phyloP scores from a whole-genome alignment of 2,329 filamentous ascomycete species.

The Boeremia lycopersici region DNA sequence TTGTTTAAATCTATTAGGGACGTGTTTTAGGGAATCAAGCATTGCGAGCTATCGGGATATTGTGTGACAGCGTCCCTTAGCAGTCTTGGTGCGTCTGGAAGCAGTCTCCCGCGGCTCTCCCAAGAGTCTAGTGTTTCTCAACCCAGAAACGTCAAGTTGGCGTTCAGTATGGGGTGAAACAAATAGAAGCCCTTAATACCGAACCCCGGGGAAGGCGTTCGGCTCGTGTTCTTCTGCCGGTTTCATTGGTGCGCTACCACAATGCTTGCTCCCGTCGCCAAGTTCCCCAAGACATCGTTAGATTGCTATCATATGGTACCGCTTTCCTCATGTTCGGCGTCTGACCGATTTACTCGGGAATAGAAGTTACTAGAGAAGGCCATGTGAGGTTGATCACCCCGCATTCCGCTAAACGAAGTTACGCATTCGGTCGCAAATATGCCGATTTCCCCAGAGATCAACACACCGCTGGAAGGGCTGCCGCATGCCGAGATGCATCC shows the following conservation, averaged over 20 bases:
- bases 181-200: constrained; percentile 5
- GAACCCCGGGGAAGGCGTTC: neutral
- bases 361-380: neutral
- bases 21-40: neutral
- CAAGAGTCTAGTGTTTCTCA: constrained; percentile 2
- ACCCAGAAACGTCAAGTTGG: constrained; percentile 1
- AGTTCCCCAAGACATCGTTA: constrained; percentile 12
- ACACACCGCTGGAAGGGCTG: neutral
- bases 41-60: neutral
- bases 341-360: neutral
- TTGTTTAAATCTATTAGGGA: constrained; percentile 3
- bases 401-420: neutral
- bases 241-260: constrained; percentile 14
- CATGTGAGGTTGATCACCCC: constrained; percentile 13
- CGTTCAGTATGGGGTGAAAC: constrained; percentile 11
- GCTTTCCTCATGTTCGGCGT: neutral
- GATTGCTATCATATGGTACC: constrained; percentile 2
- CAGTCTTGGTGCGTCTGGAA: constrained; percentile 8
- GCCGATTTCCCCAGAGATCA: constrained; percentile 1
- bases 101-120: neutral
- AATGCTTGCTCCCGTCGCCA: constrained; percentile 11
- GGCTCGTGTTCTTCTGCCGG: neutral
- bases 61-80: constrained; percentile 7
- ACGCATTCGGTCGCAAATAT: constrained; percentile 5
- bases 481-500: neutral